Base-by-base conservation (phyloP, 176 grass and related monocot genomes). In the Metroxylon sagu region DNA sequence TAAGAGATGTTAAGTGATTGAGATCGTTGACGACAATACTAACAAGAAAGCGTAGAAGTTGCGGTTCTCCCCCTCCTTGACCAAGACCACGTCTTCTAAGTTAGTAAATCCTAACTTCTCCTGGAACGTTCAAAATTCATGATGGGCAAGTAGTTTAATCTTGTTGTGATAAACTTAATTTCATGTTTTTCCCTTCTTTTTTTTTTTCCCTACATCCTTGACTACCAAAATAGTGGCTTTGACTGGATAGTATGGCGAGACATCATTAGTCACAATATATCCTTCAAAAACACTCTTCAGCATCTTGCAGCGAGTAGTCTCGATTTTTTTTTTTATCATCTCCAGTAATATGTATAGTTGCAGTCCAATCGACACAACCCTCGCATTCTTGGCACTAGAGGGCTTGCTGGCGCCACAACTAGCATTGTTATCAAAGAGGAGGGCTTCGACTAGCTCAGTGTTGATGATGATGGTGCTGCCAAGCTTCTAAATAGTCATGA, bases 251-350 rank as follows among this genome's bases (percentile, higher is more conserved):
- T 95, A 83, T 30, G 87, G 77, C 1, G 90, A 95, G 62, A n/a
- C n/a, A n/a, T n/a, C n/a, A 29, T 89, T 86, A 25, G 83, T 95
- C 4, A 95, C 86, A 0, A 80, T 83, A 80, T 83, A 59, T 95
- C 90, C 14, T 86, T 74, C 21, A 95, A 70, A 70, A 62, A 89
- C 86, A 56, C 85, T 84, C 53, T 89, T 95, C 31, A 89, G 74
- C 25, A 87, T 86, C 25, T 87, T 89, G 26, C 90, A 89, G 52
- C 86, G 83, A 2, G 85, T 71, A 0, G 82, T 76, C 66, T 89
- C 89, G 18, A 95, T 95, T 77, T 95, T 95, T 77, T 95, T 95
- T 70, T 89, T 95, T 4, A 95, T 86, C 86, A 95, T 89, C 50
- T 76, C 68, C 0, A 95, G 82, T 26, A 23, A 23, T 23, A 23